Conservation (phyloP, 179 eudicot genomes). For the Beta macrorhiza region DNA sequence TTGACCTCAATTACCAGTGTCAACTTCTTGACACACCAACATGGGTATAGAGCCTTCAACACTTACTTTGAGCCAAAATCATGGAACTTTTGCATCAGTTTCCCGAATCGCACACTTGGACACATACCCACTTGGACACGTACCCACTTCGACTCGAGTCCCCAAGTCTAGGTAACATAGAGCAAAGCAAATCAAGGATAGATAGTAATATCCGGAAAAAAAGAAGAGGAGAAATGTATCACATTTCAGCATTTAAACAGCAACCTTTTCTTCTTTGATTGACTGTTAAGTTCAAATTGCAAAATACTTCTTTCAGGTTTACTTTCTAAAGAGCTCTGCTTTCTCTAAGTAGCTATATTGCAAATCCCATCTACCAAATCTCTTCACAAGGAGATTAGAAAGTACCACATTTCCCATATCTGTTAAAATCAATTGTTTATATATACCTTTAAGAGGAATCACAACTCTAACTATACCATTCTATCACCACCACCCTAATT, state of each 20-base stretch:
- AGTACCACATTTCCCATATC: neutral
- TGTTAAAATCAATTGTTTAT: too few relatives aligned
- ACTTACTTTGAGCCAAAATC: too few relatives aligned
- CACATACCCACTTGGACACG: neutral
- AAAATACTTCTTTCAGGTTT: neutral
- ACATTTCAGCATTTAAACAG: neutral
- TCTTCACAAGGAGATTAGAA: neutral
- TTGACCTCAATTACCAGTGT: too few relatives aligned
- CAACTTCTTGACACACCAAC: too few relatives aligned
- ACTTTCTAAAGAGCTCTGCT: neutral
- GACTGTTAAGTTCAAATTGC: neutral
- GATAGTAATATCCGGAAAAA: neutral
- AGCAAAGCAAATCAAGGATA: neutral
- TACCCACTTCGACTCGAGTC: neutral
- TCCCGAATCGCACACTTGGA: neutral
- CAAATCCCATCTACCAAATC: neutral
- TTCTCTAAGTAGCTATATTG: neutral
- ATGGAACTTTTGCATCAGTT: too few relatives aligned
- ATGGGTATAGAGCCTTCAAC: too few relatives aligned
- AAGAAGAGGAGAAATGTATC: neutral
- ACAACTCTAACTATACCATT: neutral
- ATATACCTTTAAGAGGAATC: neutral
- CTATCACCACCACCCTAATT: neutral
- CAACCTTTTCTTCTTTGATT: neutral
- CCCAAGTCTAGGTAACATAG: too few relatives aligned